Conservation (phyloP, 2,329 filamentous ascomycete genomes). For the Coleophoma crateriformis region DNA sequence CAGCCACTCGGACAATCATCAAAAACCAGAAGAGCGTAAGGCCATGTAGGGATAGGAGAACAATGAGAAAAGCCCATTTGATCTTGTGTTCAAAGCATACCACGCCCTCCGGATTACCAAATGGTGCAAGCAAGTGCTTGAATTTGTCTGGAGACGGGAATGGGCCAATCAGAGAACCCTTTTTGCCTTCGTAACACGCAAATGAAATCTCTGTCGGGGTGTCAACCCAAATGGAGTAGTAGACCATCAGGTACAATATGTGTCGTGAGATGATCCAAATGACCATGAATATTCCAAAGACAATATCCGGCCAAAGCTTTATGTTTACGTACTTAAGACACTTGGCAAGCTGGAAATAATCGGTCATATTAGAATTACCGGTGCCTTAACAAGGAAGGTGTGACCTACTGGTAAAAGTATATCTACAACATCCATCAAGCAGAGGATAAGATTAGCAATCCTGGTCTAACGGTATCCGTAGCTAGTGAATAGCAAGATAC, state of each 20-base stretch:
- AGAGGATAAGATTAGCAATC: slow-evolving; percentile 79
- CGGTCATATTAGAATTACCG: slow-evolving; percentile 2
- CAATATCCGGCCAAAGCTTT: slow-evolving; percentile 67
- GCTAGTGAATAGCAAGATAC: slow-evolving; percentile 66
- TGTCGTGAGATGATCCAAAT: slow-evolving; percentile 80
- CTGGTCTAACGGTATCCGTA: slow-evolving; percentile 82
- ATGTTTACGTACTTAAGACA: slow-evolving; percentile 82
- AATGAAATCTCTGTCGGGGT: slow-evolving; percentile 53
- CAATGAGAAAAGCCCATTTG: slow-evolving; percentile 66
- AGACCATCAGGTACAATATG: slow-evolving; percentile 68
- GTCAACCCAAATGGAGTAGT: slow-evolving; percentile 72
- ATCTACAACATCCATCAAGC: slow-evolving; percentile 88
- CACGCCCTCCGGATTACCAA: slow-evolving; percentile 60
- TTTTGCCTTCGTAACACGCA: slow-evolving; percentile 63
- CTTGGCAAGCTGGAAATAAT: slow-evolving; percentile 63
- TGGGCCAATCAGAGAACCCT: slow-evolving; percentile 46
- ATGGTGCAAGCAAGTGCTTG: slow-evolving; percentile 64
- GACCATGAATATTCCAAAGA: slow-evolving; percentile 77
- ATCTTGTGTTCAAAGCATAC: slow-evolving; percentile 74
- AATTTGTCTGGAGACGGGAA: slow-evolving; percentile 39
- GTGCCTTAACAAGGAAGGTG: neutral
- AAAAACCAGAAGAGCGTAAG: slow-evolving; percentile 81
- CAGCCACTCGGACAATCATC: slow-evolving; percentile 77
- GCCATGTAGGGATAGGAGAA: slow-evolving; percentile 69
- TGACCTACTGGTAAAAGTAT: slow-evolving; percentile 70